Evolutionary conservation across 2,329 filamentous ascomycete species (phyloP), one percentile per base, ranked within the genome.

Genomic region (Cadophora luteo-olivacea): DNA sequence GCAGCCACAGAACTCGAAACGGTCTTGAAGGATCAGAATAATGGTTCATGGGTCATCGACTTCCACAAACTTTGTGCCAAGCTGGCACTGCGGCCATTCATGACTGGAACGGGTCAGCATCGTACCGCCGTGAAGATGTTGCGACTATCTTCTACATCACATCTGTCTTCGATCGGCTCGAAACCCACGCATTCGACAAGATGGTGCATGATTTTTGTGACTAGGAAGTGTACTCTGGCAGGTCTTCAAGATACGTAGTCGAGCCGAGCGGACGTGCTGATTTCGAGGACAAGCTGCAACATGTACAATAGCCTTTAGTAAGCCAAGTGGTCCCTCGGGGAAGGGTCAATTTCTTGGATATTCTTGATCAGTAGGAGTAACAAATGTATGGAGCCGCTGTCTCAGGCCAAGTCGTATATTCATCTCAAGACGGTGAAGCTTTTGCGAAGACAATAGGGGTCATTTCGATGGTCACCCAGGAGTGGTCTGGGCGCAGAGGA

Each of bases 171-270:
- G 16, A n/a, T n/a, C 45, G 45, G 45, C 45, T 48, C 45, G n/a
- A 48, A 48, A 48, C 45, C 45, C 45, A 48, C 45, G 45, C 45
- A 48, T 48, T 48, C 45, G 45, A 48, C 45, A 48, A 48, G 45
- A 48, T 48, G 45, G 45, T 48, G 45, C n/a, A 48, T 16, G 45
- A 19, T 48, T 12, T 48, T 48, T 48, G 45, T 16, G 45, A 48
- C 19, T 16, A 48, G 45, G 45, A 48, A 12, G 45, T 48, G 45
- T 16, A 48, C 45, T 48, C n/a, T 16, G 45, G 45, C 45, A 48
- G 16, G 45, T 48, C 45, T 19, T 48, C 16, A 48, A 48, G n/a
- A 16, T n/a, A 16, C n/a, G n/a, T n/a, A n/a, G 45, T 48, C 45
- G 45, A 48, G 45, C 45, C n/a, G 16, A 48, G 19, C 14, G 45